These are phyloP conservation scores for Ciborinia camelliae DNA, from an alignment of 2,329 filamentous ascomycete species.

Conservation along the genomic window DNA sequence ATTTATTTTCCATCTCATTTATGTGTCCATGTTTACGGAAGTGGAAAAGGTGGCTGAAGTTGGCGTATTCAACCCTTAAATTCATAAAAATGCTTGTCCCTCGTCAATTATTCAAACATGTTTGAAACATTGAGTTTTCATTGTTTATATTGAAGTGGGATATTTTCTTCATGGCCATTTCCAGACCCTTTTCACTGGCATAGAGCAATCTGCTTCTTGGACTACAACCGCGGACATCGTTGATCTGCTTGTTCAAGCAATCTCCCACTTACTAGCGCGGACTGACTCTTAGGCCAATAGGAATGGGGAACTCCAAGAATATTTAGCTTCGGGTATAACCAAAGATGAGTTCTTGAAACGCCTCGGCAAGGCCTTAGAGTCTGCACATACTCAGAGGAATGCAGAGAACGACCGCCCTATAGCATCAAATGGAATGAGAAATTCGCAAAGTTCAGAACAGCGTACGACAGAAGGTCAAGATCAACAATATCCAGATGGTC, in stretches of 20 bases:
- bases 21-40: not conserved
- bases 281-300: constrained; percentile 38
- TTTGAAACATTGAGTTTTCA: not conserved
- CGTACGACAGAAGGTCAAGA: not conserved
- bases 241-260: not conserved
- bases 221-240: no score
- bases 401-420: not conserved
- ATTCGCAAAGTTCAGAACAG: not conserved
- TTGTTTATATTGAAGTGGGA: not conserved
- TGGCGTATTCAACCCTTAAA: not conserved
- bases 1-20: constrained; percentile 2
- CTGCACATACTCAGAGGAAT: not conserved
- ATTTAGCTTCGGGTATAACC: constrained; percentile 61
- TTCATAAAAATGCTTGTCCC: not conserved
- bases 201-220: not conserved
- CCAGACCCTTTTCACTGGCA: not conserved
- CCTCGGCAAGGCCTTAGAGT: constrained; percentile 43
- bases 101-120: not conserved
- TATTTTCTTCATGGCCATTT: not conserved
- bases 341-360: constrained; percentile 65
- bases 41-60: not conserved
- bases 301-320: constrained; percentile 74
- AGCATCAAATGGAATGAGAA: not conserved
- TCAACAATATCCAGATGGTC: not conserved
- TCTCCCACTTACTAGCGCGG: not conserved